phyloP scores from a whole-genome alignment of 306 rosid species.

The Vigna reflexopilosa region DNA sequence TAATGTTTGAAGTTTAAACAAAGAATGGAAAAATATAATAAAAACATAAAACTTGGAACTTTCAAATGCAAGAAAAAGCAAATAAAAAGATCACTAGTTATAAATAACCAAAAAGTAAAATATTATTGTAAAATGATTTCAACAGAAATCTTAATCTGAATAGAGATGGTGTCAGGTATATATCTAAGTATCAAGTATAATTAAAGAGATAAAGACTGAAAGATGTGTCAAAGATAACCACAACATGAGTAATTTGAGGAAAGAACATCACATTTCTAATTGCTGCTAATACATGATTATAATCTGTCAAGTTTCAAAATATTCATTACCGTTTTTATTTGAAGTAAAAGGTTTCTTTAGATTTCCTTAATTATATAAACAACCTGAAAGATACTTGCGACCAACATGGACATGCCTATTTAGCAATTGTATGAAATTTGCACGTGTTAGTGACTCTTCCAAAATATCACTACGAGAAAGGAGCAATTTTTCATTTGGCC shows the following conservation, averaged over 20 bases:
- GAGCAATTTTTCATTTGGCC: constrained; percentile 28
- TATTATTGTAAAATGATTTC: background rate
- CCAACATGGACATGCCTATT: constrained; percentile 11
- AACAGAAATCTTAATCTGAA: constrained; percentile 1
- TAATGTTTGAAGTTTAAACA: constrained; percentile 16
- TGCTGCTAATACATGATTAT: constrained; percentile 3
- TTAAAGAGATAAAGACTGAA: constrained; percentile 7
- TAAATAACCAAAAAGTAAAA: background rate
- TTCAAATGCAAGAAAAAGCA: background rate
- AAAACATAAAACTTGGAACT: background rate
- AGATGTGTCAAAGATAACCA: constrained; percentile 2
- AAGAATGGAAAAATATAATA: constrained; percentile 1
- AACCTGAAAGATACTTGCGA: background rate
- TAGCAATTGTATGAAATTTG: background rate
- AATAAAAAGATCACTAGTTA: constrained; percentile 2
- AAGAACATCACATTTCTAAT: background rate
- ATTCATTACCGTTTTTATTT: background rate
- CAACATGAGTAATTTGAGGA: constrained; percentile 28
- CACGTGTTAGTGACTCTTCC: background rate
- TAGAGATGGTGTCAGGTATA: background rate
- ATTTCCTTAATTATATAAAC: background rate
- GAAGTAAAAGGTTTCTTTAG: background rate
- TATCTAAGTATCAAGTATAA: constrained; percentile 8
- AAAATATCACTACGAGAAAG: constrained; percentile 1
- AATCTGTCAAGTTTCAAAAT: background rate